A percentile compares a stretch with the other conserved stretches of the same genome.
phyloP scores from a whole-genome alignment of 345 rosid species.

The Populus pruinosa region DNA sequence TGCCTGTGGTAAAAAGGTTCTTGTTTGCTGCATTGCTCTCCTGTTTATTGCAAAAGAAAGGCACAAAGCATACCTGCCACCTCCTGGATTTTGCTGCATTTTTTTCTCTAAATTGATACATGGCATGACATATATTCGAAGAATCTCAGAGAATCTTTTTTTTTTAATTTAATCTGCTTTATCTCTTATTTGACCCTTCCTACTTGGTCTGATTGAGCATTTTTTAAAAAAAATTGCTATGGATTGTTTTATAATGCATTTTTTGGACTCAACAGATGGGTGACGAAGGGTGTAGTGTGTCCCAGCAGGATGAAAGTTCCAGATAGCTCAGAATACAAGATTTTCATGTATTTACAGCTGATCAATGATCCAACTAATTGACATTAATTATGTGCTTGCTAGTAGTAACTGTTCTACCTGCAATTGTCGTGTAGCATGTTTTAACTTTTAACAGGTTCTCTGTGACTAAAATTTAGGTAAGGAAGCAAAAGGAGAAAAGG shows the following conservation, averaged over 20 bases:
- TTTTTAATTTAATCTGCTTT: background rate
- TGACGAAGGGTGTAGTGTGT: conserved; percentile 18
- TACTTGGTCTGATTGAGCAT: background rate
- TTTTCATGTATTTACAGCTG: background rate
- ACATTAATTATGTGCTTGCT: background rate
- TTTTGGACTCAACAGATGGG: conserved; percentile 17
- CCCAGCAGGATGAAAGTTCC: conserved; percentile 1
- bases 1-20: background rate
- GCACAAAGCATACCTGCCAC: background rate
- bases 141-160: background rate
- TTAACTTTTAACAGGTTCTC: background rate
- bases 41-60: background rate
- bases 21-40: background rate
- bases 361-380: conserved; percentile 5
- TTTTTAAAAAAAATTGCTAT: background rate
- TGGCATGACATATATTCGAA: background rate
- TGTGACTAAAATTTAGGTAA: background rate
- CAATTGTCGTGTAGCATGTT: conserved; percentile 8
- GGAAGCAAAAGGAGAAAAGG: too few relatives aligned
- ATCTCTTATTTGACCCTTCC: background rate
- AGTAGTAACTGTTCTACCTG: background rate
- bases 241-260: background rate
- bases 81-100: background rate
- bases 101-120: background rate
- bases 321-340: background rate